Evolutionary conservation across 805 yeast species (phyloP), one percentile per base, ranked within the genome.

Genomic region (Candida bentonensis): DNA sequence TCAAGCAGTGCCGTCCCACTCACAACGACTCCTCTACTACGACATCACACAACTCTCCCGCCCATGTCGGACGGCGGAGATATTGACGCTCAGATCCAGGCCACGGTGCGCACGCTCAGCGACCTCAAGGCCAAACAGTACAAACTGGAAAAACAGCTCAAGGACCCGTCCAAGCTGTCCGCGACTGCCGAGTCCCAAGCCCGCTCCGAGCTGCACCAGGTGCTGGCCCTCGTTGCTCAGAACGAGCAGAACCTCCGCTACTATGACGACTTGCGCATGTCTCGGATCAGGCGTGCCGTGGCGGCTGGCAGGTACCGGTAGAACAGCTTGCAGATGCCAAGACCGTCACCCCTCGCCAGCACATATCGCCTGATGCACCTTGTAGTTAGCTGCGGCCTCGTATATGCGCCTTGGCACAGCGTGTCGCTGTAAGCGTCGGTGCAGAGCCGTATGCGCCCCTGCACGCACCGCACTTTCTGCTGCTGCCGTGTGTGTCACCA

Each of bases 31-130:
- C 27, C 27, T 9, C 27, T 25, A 25, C 27, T 30, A 17, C 36
- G 7, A 9, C 36, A 15, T 30, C 27, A 25, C 13, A 25, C 27
- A 25, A 30, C 11, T n/a, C n/a, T n/a, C n/a, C n/a, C n/a, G n/a
- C n/a, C n/a, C 13, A 30, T 30, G 36, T 11, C 36, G 5, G 36
- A 30, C 36, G 36, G 36, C 7, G 36, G 36, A 30, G 36, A 30
- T 17, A 30, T 30, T 30, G 36, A 30, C 17, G 36, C 17, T 15
- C 17, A 30, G 36, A 30, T 30, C 20, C 36, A 30, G 20, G 7
- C 17, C 7, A 9, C 17, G 17, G 36, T 30, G 17, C 36, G 36
- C 5, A n/a, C n/a, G 13, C 36, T 30, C 36, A 15, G 36, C n/a
- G 36, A 30, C 17, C 36, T 30, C 36, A 30, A 30, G 17, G 17